Evolutionary conservation across 192 early-diverging fungal species (phyloP), one percentile per base, ranked within the genome.

Genomic region (Entophlyctis helioformis): DNA sequence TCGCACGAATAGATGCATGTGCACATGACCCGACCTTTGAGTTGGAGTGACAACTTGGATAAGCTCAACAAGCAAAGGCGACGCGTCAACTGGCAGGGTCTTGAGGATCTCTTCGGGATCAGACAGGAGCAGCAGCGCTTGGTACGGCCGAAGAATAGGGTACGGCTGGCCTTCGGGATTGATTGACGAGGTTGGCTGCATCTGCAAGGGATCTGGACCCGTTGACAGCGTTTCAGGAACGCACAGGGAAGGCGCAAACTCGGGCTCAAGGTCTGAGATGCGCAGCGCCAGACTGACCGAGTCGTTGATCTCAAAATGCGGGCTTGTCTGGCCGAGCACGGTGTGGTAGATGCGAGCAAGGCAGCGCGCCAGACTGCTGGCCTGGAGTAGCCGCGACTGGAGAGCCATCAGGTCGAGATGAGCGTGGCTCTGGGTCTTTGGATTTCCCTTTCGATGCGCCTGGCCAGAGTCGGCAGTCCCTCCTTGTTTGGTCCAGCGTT

Each of bases 31-130:
- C 43, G 59, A 83, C 81, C 74, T 72, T 65, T 83, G 78, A 33
- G 81, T 87, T 1, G 87, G 87, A 6, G 83, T 85, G 11, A 88
- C 69, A n/a, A 83, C 78, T 42, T 95, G 86, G 22, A 97, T 77
- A 32, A 97, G 59, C 28, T 90, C 85, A 18, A 88, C 82, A 1
- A 93, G 62, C n/a, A 91, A 80, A 0, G 85, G 85, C 41, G 83
- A 87, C 4, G 86, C 65, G 68, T 89, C 85, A 38, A 79, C 50
- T 8, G 88, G 87, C 46, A 91, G 78, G 16, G 63, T 67, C 45
- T 74, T 76, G 27, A 97, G 48, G 20, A 83, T 74, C 39, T 89
- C 84, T 35, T 84, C 86, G 0, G 85, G 82, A 56, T 90, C 87
- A 38, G 85, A 79, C 23, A 89, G 54, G 13, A 94, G 69, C 47